Evolutionary conservation across 805 yeast genomes (phyloP), one percentile per base, ranked within the genome.

Genomic region (Saturnispora galanensis): DNA sequence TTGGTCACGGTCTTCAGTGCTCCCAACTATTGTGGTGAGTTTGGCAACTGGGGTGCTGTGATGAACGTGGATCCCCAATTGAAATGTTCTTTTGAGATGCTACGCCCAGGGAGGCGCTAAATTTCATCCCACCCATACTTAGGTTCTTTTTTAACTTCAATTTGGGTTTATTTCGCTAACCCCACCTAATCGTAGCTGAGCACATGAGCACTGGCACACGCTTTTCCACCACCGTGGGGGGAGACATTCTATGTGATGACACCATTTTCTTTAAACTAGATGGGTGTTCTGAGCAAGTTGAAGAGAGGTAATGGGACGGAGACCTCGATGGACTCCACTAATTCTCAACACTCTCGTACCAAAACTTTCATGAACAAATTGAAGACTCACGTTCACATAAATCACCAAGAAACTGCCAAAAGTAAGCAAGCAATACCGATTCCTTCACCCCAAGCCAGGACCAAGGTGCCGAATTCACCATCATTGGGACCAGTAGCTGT

Each of bases 11-110:
- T 84, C 1, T 84, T 84, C 55, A 75, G 81, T 49, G 94, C 93
- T 4, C 94, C 94, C 3, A 84, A 84, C 57, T 84, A 84, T 56
- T 81, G 89, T 65, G 89, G 89, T 8, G 88, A 81, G 58, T 81
- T 81, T 62, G 77, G 80, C 53, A 81, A 81, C 56, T 81, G 81
- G 76, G 89, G 89, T 12, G 88, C 88, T 2, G 81, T 81, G 15
- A 79, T 81, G 85, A 74, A 78, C 55, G 85, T 81, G 17, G 81
- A 79, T 52, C 77, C 78, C 48, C 73, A 72, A 21, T 64, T 81
- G 53, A 76, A 79, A 64, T 81, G 89, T 55, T 77, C 84, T 34
- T 81, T 81, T 62, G 88, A 81, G 56, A 65, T 81, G 54, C 62
- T 81, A 42, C 81, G 81, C 57, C 87, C 88, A 1, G 42, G 47